phyloP scores from a whole-genome alignment of 2,329 filamentous ascomycete genomes.

The Hyphodiscus sp. region DNA sequence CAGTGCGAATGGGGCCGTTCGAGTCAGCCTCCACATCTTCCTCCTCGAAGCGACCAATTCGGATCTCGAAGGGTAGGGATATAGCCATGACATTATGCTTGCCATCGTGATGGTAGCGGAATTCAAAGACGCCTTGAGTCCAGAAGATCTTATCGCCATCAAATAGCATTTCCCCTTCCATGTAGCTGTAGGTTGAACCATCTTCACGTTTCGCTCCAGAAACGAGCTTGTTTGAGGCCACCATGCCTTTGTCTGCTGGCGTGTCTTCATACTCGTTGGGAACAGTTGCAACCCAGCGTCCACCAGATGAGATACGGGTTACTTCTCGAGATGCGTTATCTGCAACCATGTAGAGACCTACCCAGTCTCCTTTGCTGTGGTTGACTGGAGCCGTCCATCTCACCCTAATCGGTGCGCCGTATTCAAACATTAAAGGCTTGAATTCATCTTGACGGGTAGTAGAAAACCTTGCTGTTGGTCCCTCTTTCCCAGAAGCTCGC shows the following conservation, averaged over 20 bases:
- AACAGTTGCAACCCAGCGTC: constrained; percentile 82
- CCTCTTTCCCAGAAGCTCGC: constrained; percentile 65
- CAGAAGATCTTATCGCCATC: constrained; percentile 93
- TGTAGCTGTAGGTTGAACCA: constrained; percentile 49
- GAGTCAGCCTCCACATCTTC: constrained; percentile 58
- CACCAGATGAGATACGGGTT: constrained; percentile 78
- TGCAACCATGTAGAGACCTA: constrained; percentile 91
- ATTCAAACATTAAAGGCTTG: constrained; percentile 76
- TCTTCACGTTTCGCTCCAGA: constrained; percentile 36
- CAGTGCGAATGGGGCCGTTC: constrained; percentile 55
- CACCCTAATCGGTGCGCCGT: constrained; percentile 82
- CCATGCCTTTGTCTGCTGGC: constrained; percentile 69
- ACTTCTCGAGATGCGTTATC: constrained; percentile 83
- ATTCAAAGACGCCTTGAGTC: constrained; percentile 94
- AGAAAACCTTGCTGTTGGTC: constrained; percentile 59
- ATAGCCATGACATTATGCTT: constrained; percentile 92
- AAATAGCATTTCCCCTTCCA: constrained; percentile 80
- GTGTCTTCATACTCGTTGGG: constrained; percentile 68
- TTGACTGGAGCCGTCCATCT: constrained; percentile 84
- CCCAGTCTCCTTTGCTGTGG: constrained; percentile 89
- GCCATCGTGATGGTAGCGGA: constrained; percentile 92
- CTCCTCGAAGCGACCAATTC: constrained; percentile 71
- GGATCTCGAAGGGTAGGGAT: constrained; percentile 87
- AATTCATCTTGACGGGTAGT: constrained; percentile 54
- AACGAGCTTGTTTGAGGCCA: constrained; percentile 59